phyloP scores from a whole-genome alignment of 805 yeast genomes.

The Yarrowia keelungensis region DNA sequence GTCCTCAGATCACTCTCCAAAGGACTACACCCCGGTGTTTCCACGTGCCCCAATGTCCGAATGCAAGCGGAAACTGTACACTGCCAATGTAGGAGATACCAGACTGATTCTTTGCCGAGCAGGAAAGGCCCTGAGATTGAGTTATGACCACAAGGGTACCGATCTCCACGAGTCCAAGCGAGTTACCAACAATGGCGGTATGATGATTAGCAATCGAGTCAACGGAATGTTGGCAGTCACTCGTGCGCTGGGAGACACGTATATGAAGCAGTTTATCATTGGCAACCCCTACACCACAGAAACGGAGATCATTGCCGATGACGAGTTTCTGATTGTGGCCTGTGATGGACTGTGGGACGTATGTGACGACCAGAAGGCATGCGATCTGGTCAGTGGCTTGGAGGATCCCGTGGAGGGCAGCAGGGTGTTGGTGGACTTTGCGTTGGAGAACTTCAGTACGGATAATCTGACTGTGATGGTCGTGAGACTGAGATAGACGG shows the following conservation, averaged over 20 bases:
- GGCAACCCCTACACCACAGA: conserved; percentile 93
- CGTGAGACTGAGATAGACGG: conserved; percentile 57
- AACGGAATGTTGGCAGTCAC: conserved; percentile 96
- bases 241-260: conserved; percentile 90
- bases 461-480: conserved; percentile 96
- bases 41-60: neutral
- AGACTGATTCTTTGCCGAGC: conserved; percentile 77
- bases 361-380: conserved; percentile 81
- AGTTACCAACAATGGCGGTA: conserved; percentile 80
- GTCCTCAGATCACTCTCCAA: conserved; percentile 21
- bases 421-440: conserved; percentile 68
- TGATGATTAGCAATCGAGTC: conserved; percentile 87
- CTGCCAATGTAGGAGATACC: conserved; percentile 96
- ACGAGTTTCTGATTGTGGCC: conserved; percentile 84
- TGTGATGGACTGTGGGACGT: conserved; percentile 99
- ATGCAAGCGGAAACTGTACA: conserved; percentile 70
- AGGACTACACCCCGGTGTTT: conserved; percentile 14
- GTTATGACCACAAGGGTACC: conserved; percentile 93
- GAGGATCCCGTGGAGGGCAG: conserved; percentile 72
- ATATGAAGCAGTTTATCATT: conserved; percentile 85
- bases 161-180: conserved; percentile 79
- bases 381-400: conserved; percentile 66
- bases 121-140: conserved; percentile 77
- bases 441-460: conserved; percentile 78
- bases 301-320: conserved; percentile 70